Percentiles rank a stretch among this genome's conserved stretches.
Conservation (phyloP, 192 early-diverging fungal genomes). For the Coemansia asiatica region DNA sequence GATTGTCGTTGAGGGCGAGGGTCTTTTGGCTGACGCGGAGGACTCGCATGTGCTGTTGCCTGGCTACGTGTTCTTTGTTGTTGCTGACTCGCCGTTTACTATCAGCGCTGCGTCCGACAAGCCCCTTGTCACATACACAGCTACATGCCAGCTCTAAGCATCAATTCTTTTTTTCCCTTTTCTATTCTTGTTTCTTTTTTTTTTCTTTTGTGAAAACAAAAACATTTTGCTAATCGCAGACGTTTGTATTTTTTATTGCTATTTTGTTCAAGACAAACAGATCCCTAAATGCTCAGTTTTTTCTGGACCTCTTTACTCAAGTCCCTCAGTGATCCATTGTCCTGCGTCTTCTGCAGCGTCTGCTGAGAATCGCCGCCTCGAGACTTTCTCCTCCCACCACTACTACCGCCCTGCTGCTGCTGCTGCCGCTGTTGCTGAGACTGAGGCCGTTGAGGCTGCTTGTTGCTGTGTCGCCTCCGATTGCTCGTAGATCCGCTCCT, state of each 20-base stretch:
- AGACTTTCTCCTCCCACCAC: background rate
- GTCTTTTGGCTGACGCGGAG: slow-evolving; percentile 45
- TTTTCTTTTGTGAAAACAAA: background rate
- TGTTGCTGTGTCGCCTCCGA: background rate
- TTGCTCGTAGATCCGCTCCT: background rate
- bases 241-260: too few species aligned
- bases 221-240: too few species aligned
- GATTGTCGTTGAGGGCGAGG: slow-evolving; percentile 77
- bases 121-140: slow-evolving; percentile 23
- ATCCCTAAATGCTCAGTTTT: slow-evolving; percentile 19
- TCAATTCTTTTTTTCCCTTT: background rate
- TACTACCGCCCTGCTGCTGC: background rate
- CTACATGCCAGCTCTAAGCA: slow-evolving; percentile 14
- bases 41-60: slow-evolving; percentile 47
- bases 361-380: background rate
- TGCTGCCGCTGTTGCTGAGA: slow-evolving; percentile 13
- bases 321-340: background rate
- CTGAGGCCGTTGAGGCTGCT: background rate
- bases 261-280: too few species aligned
- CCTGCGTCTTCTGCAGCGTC: slow-evolving; percentile 1
- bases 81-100: slow-evolving; percentile 57
- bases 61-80: slow-evolving; percentile 81
- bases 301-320: slow-evolving; percentile 32
- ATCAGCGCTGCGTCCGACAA: slow-evolving; percentile 32
- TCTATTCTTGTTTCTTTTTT: background rate